Percentiles rank a stretch among this genome's conserved stretches.
Evolutionary conservation across 164 flowering plant species (phyloP).

Genomic region (Brasenia schreberi): DNA sequence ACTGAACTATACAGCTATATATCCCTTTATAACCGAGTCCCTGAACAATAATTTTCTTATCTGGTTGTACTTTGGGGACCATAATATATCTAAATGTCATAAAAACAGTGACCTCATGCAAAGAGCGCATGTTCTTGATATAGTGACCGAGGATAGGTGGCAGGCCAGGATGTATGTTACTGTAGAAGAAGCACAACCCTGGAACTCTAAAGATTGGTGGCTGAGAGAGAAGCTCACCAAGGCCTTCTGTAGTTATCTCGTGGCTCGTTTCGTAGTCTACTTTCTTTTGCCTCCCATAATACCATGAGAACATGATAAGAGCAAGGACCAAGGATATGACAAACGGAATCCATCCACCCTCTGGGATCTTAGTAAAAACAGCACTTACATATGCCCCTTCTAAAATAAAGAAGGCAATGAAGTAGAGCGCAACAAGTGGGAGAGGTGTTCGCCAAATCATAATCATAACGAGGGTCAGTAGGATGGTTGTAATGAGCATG

Average conservation of each 20-base stretch:
- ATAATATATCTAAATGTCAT: conserved; percentile 50
- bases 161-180: conserved; percentile 62
- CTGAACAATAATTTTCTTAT: conserved; percentile 42
- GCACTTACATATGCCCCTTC: conserved; percentile 75
- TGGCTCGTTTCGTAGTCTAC: conserved; percentile 51
- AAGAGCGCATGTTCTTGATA: conserved; percentile 58
- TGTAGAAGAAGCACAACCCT: conserved; percentile 58
- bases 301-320: conserved; percentile 79
- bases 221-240: conserved; percentile 30
- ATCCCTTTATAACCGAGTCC: conserved; percentile 42
- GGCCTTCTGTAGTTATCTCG: conserved; percentile 35
- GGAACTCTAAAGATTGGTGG: conserved; percentile 61
- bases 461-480: conserved; percentile 68
- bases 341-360: conserved; percentile 91
- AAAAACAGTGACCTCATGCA: conserved; percentile 56
- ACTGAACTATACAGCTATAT: conserved; percentile 53
- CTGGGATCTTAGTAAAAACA: conserved; percentile 49
- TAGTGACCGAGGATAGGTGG: conserved; percentile 59
- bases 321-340: conserved; percentile 71
- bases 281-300: conserved; percentile 68
- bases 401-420: conserved; percentile 39
- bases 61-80: conserved; percentile 52
- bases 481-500: conserved; percentile 71
- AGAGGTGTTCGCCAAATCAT: conserved; percentile 60
- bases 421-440: conserved; percentile 39